A percentile compares a stretch with the other conserved stretches of the same genome.
Evolutionary conservation across 2,329 filamentous ascomycete genomes (phyloP).

Genomic region (Penicillium sclerotiorum): DNA sequence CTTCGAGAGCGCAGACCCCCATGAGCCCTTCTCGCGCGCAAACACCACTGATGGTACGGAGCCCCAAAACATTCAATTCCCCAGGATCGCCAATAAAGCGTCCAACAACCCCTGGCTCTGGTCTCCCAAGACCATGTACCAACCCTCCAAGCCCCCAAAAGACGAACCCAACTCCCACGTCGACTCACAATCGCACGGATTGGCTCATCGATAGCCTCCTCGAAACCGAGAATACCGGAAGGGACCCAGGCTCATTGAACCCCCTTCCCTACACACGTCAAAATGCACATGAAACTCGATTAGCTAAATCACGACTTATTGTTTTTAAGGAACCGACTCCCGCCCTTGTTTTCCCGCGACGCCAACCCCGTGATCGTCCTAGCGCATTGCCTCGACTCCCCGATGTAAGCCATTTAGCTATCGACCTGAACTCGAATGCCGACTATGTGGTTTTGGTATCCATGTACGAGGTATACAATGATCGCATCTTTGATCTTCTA

Average conservation of each 20-base stretch:
- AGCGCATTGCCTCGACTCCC: constrained; percentile 74
- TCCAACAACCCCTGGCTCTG: constrained; percentile 19
- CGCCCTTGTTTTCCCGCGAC: constrained; percentile 59
- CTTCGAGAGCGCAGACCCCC: constrained; percentile 69
- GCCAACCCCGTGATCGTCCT: constrained; percentile 66
- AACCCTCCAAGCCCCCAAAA: constrained; percentile 17
- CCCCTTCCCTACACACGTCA: constrained; percentile 31
- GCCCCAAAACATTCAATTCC: constrained; percentile 33
- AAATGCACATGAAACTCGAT: constrained; percentile 26
- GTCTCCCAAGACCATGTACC: constrained; percentile 10
- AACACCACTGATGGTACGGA: constrained; percentile 49
- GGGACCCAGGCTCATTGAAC: constrained; percentile 15
- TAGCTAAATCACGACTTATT: constrained; percentile 42
- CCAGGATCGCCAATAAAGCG: constrained; percentile 22
- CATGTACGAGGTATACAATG: constrained; percentile 99
- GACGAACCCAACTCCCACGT: not conserved
- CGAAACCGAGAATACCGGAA: constrained; percentile 16
- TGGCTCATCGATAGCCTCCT: constrained; percentile 5
- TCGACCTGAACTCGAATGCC: constrained; percentile 67
- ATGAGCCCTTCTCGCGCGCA: constrained; percentile 57
- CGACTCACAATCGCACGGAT: constrained; percentile 9
- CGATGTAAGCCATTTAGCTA: constrained; percentile 69
- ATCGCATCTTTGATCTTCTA: constrained; percentile 92
- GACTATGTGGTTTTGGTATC: constrained; percentile 89
- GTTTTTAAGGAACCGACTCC: constrained; percentile 59